Conservation (phyloP, 345 rosid genomes). For the Salix suchowensis region DNA sequence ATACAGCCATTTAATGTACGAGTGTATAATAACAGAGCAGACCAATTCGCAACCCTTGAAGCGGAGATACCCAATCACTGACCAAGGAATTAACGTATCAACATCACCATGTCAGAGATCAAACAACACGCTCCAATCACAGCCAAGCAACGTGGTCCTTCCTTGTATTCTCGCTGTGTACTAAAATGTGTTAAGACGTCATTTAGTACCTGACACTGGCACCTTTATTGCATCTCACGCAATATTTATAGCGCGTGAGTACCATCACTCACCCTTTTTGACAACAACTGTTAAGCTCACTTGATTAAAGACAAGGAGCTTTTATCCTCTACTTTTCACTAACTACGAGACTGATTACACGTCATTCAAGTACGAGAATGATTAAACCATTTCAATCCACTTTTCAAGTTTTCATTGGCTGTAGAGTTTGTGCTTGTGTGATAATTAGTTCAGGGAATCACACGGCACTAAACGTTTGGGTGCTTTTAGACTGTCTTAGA, state of each 20-base stretch:
- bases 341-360: neutral
- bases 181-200: slow-evolving; percentile 14
- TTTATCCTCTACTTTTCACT: slow-evolving; percentile 1
- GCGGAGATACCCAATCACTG: slow-evolving; percentile 36
- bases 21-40: neutral
- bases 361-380: neutral
- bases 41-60: slow-evolving; percentile 8
- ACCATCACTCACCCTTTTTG: slow-evolving; percentile 11
- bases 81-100: slow-evolving; percentile 23
- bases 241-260: slow-evolving; percentile 17
- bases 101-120: slow-evolving; percentile 18
- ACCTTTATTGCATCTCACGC: slow-evolving; percentile 5
- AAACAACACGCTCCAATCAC: slow-evolving; percentile 13
- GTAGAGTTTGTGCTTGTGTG: too few relatives aligned
- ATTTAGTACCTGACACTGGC: slow-evolving; percentile 9
- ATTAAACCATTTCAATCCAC: neutral
- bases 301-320: slow-evolving; percentile 6
- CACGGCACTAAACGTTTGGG: neutral
- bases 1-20: slow-evolving; percentile 6
- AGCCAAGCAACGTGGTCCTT: slow-evolving; percentile 7
- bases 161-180: neutral
- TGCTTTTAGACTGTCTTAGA: slow-evolving; percentile 12
- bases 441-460: slow-evolving; percentile 10
- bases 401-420: neutral
- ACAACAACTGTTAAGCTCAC: slow-evolving; percentile 27